These are phyloP conservation scores for Aspergillus nomiae DNA, from an alignment of 2,329 filamentous ascomycete species.

Conservation along the genomic window DNA sequence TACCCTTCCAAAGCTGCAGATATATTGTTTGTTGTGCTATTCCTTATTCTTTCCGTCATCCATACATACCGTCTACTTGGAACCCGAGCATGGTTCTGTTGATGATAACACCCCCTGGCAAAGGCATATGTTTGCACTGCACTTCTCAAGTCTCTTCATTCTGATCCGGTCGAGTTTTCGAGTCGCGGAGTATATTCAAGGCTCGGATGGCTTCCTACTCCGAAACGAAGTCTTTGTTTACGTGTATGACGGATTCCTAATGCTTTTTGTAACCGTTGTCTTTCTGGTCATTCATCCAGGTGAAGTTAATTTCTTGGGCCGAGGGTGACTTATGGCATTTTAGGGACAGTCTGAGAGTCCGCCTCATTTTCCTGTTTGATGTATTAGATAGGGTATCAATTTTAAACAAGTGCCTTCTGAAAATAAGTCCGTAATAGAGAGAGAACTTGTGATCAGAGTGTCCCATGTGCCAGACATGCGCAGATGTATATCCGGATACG, in stretches of 20 bases:
- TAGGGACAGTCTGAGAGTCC: slow-evolving; percentile 18
- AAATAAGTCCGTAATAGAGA: not conserved
- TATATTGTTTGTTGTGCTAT: slow-evolving; percentile 26
- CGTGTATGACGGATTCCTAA: slow-evolving; percentile 33
- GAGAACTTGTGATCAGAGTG: not conserved
- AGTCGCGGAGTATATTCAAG: slow-evolving; percentile 32
- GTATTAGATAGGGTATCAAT: not conserved
- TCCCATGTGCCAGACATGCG: not conserved
- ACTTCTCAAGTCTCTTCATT: slow-evolving; percentile 26
- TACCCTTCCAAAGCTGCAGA: slow-evolving; percentile 28
- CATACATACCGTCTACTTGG: slow-evolving; percentile 27
- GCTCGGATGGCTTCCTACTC: slow-evolving; percentile 28
- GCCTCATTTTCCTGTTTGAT: slow-evolving; percentile 11
- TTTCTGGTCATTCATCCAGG: slow-evolving; percentile 28
- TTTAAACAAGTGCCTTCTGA: not conserved
- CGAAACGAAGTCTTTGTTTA: slow-evolving; percentile 32
- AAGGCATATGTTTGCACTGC: slow-evolving; percentile 35
- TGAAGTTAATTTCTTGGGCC: slow-evolving; percentile 25
- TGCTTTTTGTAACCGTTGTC: slow-evolving; percentile 27
- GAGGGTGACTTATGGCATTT: slow-evolving; percentile 17
- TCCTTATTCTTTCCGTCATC: slow-evolving; percentile 18
- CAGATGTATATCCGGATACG: too few species aligned
- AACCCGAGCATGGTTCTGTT: slow-evolving; percentile 27
- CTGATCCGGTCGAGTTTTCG: slow-evolving; percentile 33
- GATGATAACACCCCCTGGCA: slow-evolving; percentile 34